Base-by-base conservation (phyloP, 306 rosid genomes). In the Cucurbita ficifolia region DNA sequence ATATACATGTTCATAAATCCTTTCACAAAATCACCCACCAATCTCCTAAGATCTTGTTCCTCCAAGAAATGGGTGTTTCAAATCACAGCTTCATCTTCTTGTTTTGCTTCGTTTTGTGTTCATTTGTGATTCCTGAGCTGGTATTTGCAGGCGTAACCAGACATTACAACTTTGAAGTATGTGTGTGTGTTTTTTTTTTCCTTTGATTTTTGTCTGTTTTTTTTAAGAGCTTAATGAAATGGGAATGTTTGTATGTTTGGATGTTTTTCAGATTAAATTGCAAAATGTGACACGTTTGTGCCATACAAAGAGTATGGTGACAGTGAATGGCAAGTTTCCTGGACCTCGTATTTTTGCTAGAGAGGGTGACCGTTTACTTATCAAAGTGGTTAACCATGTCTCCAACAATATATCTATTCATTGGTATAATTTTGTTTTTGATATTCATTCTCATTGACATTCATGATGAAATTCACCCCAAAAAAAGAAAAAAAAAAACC, bases 221-320 rank as follows among this genome's bases (percentile, higher is more conserved):
- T 7, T 2, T 14, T 10, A 35, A 2, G 29, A 12, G 10, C 11
- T 54, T 9, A 12, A 11, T 16, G 4, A 56, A 10, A 6, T 24
- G 16, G 35, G 8, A 33, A 13, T 33, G 2, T 59, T 5, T 51
- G 8, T 61, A 1, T 14, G 16, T 45, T 24, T 38, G 8, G 13
- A 7, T 8, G 40, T 7, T 16, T 36, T 3, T 35, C 46, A 61
- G 69, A 36, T 61, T 61, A 61, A 17, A 16, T 0, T 61, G 69
- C 69, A 61, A 61, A 61, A 61, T 61, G 69, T 61, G 48, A 61
- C 69, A 8, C 69, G 69, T 61, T 61, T 61, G 22, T 61, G 69
- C 69, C 69, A 61, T 10, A 38, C 69, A 0, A 61, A 61, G 69
- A 61, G 24, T 14, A 61, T 61, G 22, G 69, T 61, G 69, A 61